Evolutionary conservation across 1,284 basidiomycete genomes (phyloP).

Genomic region (Ceratobasidium sp.): DNA sequence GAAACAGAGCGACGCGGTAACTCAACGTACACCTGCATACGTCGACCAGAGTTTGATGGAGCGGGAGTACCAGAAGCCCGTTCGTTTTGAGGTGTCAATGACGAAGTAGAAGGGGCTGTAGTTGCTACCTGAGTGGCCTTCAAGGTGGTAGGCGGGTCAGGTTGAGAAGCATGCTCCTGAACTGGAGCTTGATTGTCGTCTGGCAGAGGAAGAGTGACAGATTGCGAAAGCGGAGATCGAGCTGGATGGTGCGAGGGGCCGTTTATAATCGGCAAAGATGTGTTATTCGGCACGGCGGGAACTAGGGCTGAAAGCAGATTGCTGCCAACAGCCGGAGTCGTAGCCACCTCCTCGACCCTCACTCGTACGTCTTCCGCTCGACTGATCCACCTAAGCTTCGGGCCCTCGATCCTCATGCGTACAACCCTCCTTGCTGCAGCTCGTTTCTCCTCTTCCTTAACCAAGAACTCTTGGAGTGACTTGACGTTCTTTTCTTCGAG

Average conservation of each 20-base stretch:
- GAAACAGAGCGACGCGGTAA: conserved; percentile 14
- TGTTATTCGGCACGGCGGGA: background rate
- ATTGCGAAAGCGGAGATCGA: conserved; percentile 2
- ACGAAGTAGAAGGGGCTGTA: background rate
- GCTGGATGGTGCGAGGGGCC: background rate
- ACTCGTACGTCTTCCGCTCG: conserved; percentile 60
- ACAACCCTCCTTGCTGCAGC: conserved; percentile 66
- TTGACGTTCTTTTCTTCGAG: conserved; percentile 83
- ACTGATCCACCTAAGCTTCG: conserved; percentile 77
- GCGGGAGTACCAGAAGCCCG: background rate
- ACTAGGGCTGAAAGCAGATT: background rate
- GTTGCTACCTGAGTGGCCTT: too few relatives aligned
- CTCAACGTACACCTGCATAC: conserved; percentile 30
- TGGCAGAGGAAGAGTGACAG: background rate
- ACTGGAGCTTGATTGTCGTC: background rate
- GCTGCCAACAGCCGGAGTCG: background rate
- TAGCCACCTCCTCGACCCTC: background rate
- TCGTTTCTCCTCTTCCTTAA: conserved; percentile 80
- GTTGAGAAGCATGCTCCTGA: background rate
- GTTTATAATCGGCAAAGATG: background rate
- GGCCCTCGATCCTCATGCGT: conserved; percentile 68
- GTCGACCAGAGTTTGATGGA: background rate
- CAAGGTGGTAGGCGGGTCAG: too few relatives aligned
- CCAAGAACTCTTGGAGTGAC: conserved; percentile 80
- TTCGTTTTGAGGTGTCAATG: background rate